Conservation (phyloP, 257 asterid species). For the Linaria vulgaris region DNA sequence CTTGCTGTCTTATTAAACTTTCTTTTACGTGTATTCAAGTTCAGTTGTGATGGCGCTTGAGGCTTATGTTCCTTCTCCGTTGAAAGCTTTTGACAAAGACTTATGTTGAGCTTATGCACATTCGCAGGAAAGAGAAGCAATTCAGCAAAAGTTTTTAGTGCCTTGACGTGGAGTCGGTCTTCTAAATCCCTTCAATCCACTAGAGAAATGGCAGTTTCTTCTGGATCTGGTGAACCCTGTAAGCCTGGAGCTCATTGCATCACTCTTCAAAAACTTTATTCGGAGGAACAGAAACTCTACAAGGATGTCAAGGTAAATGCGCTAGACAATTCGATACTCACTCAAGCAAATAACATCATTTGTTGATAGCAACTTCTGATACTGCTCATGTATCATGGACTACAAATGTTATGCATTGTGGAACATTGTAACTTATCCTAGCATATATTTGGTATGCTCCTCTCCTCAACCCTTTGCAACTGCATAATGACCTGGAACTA, state of each 20-base stretch:
- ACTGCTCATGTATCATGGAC: no score
- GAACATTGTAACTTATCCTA: no score
- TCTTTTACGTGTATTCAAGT: not conserved
- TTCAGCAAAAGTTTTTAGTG: constrained; percentile 69
- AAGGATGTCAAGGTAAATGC: constrained; percentile 67
- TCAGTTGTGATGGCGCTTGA: not conserved
- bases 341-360: no score
- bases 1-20: not conserved
- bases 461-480: no score
- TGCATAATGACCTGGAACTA: no score
- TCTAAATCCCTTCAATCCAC: constrained; percentile 56
- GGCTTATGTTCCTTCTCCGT: not conserved
- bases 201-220: constrained; percentile 35
- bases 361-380: no score
- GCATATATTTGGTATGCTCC: no score
- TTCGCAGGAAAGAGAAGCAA: constrained; percentile 66
- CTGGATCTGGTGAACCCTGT: constrained; percentile 61
- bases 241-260: constrained; percentile 78
- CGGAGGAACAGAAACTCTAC: constrained; percentile 72
- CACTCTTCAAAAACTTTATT: constrained; percentile 67
- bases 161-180: constrained; percentile 74
- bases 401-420: no score
- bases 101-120: constrained; percentile 12
- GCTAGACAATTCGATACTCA: no score
- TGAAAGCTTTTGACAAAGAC: not conserved